Evolutionary conservation across 2,329 filamentous ascomycete species (phyloP), one percentile per base, ranked within the genome.

Genomic region (Fusarium xyrophilum): DNA sequence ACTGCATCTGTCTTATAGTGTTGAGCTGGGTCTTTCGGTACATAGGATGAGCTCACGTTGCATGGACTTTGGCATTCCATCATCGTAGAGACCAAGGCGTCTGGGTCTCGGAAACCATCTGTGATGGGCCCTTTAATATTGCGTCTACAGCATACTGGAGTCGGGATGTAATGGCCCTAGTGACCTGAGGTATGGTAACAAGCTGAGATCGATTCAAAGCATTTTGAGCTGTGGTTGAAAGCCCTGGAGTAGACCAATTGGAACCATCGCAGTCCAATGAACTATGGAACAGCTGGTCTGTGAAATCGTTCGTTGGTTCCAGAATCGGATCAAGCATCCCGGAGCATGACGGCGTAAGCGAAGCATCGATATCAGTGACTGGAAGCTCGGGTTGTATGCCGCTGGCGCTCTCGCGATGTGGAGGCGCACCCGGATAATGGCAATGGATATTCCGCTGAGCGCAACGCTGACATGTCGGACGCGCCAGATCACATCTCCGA

Each of bases 21-120:
- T 43, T 32, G 23, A 3, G 1, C 2, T 2, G 6, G 38, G 14
- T 0, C 3, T 4, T 2, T 6, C 0, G 2, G 5, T 14, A n/a
- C 6, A n/a, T 1, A 6, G 2, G 2, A 1, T 9, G 1, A 5
- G 33, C 51, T 7, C 21, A 59, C 56, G n/a, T 2, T 60, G 56
- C 53, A 60, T 60, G 2, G 28, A 47, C 1, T 19, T 33, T 2
- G 56, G 56, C 56, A 48, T 48, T 0, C 56, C 52, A 7, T 33
- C 40, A 3, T 58, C 40, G 1, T 60, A 60, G 0, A 60, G 28
- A 21, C 52, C 56, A 60, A 4, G 56, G 56, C 2, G 55, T 60
- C 0, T 40, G n/a, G 4, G 57, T 60, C 21, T 23, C 40, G 0
- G 33, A 40, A 15, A 60, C 35, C 52, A 60, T 60, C 4, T 47